Base-by-base conservation (phyloP, 805 yeast species). In the Metschnikowia chrysomelidarum region DNA sequence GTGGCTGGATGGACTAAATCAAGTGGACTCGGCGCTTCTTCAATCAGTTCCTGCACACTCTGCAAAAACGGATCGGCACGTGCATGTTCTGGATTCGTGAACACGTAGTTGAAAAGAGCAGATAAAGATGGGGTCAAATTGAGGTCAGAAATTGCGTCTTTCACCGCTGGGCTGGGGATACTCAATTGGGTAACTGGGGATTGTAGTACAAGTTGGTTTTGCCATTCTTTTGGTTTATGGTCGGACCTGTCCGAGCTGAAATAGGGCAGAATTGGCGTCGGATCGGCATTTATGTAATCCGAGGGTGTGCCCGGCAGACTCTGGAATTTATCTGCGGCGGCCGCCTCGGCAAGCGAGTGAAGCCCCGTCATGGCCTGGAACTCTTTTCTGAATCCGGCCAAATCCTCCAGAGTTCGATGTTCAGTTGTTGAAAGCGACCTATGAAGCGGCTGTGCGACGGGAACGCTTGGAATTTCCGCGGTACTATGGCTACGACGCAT, bases 61-160 rank as follows among this genome's bases (percentile, higher is more conserved):
- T 18, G n/a, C 13, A 29, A 19, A 6, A 40, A 30, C 12, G 38
- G 40, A 3, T 44, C 40, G 5, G 40, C 10, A 5, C 24, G 22
- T 3, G 26, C 10, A 2, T 32, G 51, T 9, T 52, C 56, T 13
- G 60, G 61, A 14, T 38, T 47, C 6, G 53, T 51, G 37, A 60
- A 59, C 5, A 66, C 68, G 36, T 54, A 54, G 36, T 55, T 62
- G 20, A 64, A 58, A 15, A 64, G 46, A 1, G 69, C 69, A 3
- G 68, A 54, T n/a, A 64, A 48, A 3, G 66, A 57, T 1, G 70
- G 70, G 10, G 67, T 60, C 16, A 63, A 42, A 28, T 57, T 54
- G 25, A 59, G 32, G 21, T 60, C 57, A 1, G 44, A 30, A 6
- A 40, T 33, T 3, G 38, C 17, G 3, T 46, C 50, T 17, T 33